Evolutionary conservation across 2,329 filamentous ascomycete species (phyloP), one percentile per base, ranked within the genome.

Genomic region (Coniochaeta sp.): DNA sequence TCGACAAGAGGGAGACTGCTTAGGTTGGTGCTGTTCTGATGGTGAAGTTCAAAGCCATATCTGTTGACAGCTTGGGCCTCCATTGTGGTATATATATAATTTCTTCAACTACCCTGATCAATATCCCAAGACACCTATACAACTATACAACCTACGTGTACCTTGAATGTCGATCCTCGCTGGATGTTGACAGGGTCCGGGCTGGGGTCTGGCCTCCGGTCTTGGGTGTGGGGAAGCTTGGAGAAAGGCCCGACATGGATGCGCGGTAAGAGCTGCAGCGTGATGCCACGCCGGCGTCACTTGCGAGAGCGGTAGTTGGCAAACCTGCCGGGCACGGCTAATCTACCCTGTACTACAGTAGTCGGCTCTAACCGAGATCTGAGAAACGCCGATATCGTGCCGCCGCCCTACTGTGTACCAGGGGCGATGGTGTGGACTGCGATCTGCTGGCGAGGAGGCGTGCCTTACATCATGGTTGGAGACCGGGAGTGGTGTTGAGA

Each of bases 311-410:
- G 31, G 40, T 43, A 43, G 56, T 59, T 38, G 52, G 60, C 16
- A 6, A 52, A 47, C 31, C 6, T 34, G 31, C 28, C 34, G 31
- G 22, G 6, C 33, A 38, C 54, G 54, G 31, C 54, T 57, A 38
- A 38, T 57, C 17, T 34, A 57, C 54, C 31, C 26, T 14, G 19
- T n/a, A n/a, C n/a, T n/a, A n/a, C n/a, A n/a, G n/a, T 38, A 16
- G 34, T 38, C 54, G 54, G 54, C 16, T 57, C 36, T 63, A 62
- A 62, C 62, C 61, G 60, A 65, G 36, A 58, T 47, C 22, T 59
- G 58, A 66, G 61, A 67, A 67, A 60, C 66, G 65, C 65, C 66
- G 67, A 68, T 64, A 62, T 66, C 62, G 59, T 62, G 62, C 67
- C 66, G 63, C 54, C 38, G 16, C 34, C 54, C 16, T 16, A 16